phyloP scores from a whole-genome alignment of 352 stramenopile species.

The Pythium plurisporium region DNA sequence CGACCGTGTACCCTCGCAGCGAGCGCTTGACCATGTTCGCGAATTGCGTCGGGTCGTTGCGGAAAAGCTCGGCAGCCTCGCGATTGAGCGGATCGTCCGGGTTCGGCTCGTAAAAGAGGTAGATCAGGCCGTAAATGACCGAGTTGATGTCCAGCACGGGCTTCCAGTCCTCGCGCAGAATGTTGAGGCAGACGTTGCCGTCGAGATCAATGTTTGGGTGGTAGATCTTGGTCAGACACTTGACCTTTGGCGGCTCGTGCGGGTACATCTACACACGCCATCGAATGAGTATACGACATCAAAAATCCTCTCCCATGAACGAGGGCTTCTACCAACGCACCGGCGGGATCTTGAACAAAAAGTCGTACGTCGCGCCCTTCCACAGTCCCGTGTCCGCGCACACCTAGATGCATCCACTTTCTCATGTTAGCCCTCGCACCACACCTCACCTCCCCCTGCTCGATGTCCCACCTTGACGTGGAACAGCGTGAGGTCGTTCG shows the following conservation, averaged over 20 bases:
- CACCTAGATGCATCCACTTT: too few relatives aligned
- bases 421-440: too few relatives aligned
- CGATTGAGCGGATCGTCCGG: conserved; percentile 97
- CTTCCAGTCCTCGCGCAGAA: conserved; percentile 98
- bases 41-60: conserved; percentile 92
- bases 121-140: conserved; percentile 99
- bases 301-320: background rate
- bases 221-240: conserved; percentile 97
- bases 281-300: background rate
- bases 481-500: conserved; percentile 95
- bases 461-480: conserved; percentile 89
- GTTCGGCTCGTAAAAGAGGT: conserved; percentile 99
- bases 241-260: conserved; percentile 97
- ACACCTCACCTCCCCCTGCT: too few relatives aligned
- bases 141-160: conserved; percentile 98
- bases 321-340: conserved; percentile 33
- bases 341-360: conserved; percentile 96
- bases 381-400: conserved; percentile 95
- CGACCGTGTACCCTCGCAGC: conserved; percentile 75
- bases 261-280: conserved; percentile 79
- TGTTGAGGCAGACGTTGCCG: conserved; percentile 98
- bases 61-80: conserved; percentile 95
- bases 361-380: conserved; percentile 96
- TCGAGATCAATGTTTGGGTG: conserved; percentile 99
- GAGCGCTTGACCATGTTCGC: conserved; percentile 85